These are phyloP conservation scores for Suillus decipiens DNA, from an alignment of 768 basidiomycete species.

Conservation along the genomic window DNA sequence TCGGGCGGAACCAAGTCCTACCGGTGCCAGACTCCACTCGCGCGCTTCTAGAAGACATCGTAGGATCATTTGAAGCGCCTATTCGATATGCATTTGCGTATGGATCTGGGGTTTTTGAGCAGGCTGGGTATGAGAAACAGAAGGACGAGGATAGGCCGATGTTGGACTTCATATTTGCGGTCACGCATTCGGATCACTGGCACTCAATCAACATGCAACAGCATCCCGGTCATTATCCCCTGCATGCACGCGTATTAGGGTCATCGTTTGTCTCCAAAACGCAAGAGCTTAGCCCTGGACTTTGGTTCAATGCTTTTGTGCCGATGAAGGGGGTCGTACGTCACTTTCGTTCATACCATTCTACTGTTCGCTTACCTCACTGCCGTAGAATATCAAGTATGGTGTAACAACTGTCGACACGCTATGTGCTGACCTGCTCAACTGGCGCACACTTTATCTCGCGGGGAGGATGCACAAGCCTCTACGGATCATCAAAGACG, in stretches of 20 bases:
- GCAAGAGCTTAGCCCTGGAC: slow-evolving; percentile 76
- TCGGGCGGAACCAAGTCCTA: slow-evolving; percentile 82
- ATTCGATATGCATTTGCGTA: slow-evolving; percentile 98
- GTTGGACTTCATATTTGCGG: slow-evolving; percentile 97
- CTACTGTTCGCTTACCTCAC: slow-evolving; percentile 6
- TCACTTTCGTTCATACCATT: slow-evolving; percentile 20
- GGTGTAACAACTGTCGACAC: slow-evolving; percentile 92
- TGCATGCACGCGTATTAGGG: slow-evolving; percentile 84
- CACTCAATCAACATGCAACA: slow-evolving; percentile 96
- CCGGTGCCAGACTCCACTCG: slow-evolving; percentile 79
- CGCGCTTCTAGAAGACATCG: slow-evolving; percentile 77
- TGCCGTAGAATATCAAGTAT: slow-evolving; percentile 85
- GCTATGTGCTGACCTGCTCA: slow-evolving; percentile 85
- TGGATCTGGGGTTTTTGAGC: slow-evolving; percentile 94
- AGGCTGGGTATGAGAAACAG: slow-evolving; percentile 67
- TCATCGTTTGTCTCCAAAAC: slow-evolving; percentile 78
- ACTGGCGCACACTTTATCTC: slow-evolving; percentile 92
- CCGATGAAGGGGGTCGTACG: slow-evolving; percentile 82
- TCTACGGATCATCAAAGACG: slow-evolving; percentile 88
- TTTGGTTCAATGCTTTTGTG: slow-evolving; percentile 96
- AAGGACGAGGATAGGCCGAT: slow-evolving; percentile 56
- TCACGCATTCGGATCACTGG: slow-evolving; percentile 90
- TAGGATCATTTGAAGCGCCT: slow-evolving; percentile 81
- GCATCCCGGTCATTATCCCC: slow-evolving; percentile 87
- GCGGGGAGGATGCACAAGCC: slow-evolving; percentile 98